Evolutionary conservation across 257 asterid genomes (phyloP), one percentile per base, ranked within the genome.

Genomic region (Orobanche coerulescens): DNA sequence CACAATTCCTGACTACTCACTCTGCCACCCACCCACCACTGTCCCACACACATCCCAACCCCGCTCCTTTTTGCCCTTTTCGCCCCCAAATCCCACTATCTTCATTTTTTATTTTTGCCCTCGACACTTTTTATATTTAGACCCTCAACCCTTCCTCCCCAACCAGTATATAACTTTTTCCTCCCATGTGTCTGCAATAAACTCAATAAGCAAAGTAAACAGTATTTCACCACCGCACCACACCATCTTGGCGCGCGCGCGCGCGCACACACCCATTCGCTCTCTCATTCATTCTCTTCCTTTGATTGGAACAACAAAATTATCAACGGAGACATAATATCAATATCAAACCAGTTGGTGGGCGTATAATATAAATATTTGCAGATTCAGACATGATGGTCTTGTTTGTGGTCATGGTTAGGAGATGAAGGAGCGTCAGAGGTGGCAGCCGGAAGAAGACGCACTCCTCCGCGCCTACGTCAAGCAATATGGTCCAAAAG

Each of bases 381-480:
- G 40, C 14, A 10, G 16, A 0, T 42, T 7, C 14, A 15, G 30
- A 64, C 6, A 49, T 50, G 67, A 60, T 31, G 71, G 39, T 37
- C 25, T 6, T 51, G 36, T 11, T 13, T 12, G 18, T 20, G 57
- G 30, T 47, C 52, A 36, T 61, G 76, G 57, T 20, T 8, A 24
- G 74, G 83, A 73, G 71, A 82, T 84, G 95, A 85, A 83, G 77
- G 94, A 87, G 68, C 71, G 93, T 36, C 97, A 90, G 77, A 71
- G 95, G 72, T 87, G 97, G 94, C 88, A 81, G 36, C 83, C 94
- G 13, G 94, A 82, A 79, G 94, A 82, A 84, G 93, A 84, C 82
- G 74, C 87, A 47, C 81, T 87, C 54, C 86, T 90, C 70, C 85
- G 82, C 46, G 86, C 93, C 49, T 87, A 90, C 63, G 95, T 90